Percentiles rank a stretch among this genome's conserved stretches.
Evolutionary conservation across 2,329 filamentous ascomycete genomes (phyloP).

Genomic region (Neurospora sp.): DNA sequence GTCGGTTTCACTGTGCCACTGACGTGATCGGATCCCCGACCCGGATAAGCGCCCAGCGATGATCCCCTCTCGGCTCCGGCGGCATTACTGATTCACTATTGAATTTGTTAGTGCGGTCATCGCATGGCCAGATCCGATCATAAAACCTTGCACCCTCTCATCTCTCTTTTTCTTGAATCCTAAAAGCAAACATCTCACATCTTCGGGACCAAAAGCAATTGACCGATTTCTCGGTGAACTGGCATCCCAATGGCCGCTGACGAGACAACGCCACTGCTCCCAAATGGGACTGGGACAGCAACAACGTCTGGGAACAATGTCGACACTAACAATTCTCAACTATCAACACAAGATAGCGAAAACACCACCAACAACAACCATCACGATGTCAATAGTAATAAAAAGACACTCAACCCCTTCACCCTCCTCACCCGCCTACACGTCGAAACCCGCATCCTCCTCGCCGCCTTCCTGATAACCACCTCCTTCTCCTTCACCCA

Average conservation of each 20-base stretch:
- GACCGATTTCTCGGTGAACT: neutral
- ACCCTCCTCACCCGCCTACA: slow-evolving; percentile 1
- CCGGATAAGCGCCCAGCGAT: neutral
- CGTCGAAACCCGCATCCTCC: slow-evolving; percentile 24
- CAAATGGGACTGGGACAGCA: neutral
- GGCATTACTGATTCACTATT: neutral
- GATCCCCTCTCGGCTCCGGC: neutral
- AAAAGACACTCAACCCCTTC: neutral
- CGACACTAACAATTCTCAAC: neutral
- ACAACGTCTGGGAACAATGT: neutral
- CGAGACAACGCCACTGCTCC: neutral
- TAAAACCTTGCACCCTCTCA: neutral
- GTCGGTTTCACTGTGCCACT: neutral
- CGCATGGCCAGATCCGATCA: neutral
- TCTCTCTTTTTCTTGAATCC: neutral
- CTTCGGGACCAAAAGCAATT: neutral
- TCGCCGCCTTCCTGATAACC: slow-evolving; percentile 52
- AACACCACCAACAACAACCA: no score
- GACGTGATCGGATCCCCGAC: neutral
- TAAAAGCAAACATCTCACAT: neutral
- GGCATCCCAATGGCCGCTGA: neutral
- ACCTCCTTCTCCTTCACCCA: slow-evolving; percentile 40
- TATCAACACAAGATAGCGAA: neutral
- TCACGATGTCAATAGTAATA: neutral
- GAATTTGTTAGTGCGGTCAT: neutral